Evolutionary conservation across 345 rosid species (phyloP), one percentile per base, ranked within the genome.

Genomic region (Turnera subulata): DNA sequence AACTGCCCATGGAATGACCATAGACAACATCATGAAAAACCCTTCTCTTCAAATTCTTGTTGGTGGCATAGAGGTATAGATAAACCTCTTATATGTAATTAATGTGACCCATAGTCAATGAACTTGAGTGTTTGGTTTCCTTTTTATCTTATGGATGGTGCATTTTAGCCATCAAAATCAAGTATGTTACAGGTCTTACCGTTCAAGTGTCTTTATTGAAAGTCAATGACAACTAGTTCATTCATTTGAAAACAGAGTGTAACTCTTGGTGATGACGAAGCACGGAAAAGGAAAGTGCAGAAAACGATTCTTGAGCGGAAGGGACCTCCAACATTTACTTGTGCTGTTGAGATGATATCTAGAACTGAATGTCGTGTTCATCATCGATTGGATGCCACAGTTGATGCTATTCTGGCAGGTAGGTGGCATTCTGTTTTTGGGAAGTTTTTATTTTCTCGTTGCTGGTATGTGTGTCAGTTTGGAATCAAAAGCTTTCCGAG

Each of bases 281-380:
- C 98, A 63, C 80, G 73, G 81, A 84, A 82, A 70, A 82, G 96
- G 80, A 92, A 86, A 79, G 91, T 86, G 61, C 97, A 89, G 78
- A 89, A 89, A 82, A 89, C 96, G 22, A 86, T 86, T 82, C 95
- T 92, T 32, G 96, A 92, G 78, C 76, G 98, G 63, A 86, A 89
- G 77, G 95, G 95, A 44, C 88, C 96, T 29, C 75, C 95, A 3
- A 68, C 98, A 19, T 91, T 91, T 64, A 78, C 87, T 33, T 92
- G 95, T 70, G 95, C 95, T 6, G 88, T 89, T 46, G 98, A 89
- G 77, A 61, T 92, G 86, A 86, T 86, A 75, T 81, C 98, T 24
- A 82, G 71, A 74, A 79, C 88, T 1, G 89, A 89, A 56, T 89
- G 89, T 22, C 95, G 79, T 50, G 86, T 92, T 67, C 95, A 92